A percentile compares a stretch with the other conserved stretches of the same genome.
Conservation (phyloP, 768 basidiomycete species). For the Hygrocybe coccinea region DNA sequence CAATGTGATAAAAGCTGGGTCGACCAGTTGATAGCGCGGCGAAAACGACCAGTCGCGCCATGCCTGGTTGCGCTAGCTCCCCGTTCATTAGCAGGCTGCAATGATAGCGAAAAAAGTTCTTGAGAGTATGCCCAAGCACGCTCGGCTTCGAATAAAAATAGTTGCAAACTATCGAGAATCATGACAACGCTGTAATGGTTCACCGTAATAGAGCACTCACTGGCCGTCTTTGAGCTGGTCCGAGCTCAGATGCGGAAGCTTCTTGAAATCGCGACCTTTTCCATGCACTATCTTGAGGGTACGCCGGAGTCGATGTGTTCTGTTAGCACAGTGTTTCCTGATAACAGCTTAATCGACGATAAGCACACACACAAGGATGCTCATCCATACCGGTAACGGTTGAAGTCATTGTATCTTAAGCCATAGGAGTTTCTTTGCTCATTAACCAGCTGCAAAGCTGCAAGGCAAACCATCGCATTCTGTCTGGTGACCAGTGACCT, state of each 20-base stretch:
- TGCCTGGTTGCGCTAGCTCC: slow-evolving; percentile 58
- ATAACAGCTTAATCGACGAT: neutral
- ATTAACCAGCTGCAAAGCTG: slow-evolving; percentile 80
- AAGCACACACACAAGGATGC: neutral
- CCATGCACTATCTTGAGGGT: slow-evolving; percentile 82
- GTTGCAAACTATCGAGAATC: slow-evolving; percentile 54
- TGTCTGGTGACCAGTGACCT: too few relatives aligned
- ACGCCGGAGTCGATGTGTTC: slow-evolving; percentile 83
- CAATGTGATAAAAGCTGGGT: slow-evolving; percentile 70
- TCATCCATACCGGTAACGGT: slow-evolving; percentile 66
- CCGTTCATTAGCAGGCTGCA: slow-evolving; percentile 47
- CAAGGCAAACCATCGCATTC: neutral
- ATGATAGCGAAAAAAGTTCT: slow-evolving; percentile 55
- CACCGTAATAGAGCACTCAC: slow-evolving; percentile 45
- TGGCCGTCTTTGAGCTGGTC: slow-evolving; percentile 81
- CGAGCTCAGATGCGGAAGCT: slow-evolving; percentile 57
- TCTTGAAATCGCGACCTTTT: slow-evolving; percentile 88
- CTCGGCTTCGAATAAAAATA: slow-evolving; percentile 86
- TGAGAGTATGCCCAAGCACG: slow-evolving; percentile 90
- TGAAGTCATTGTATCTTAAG: slow-evolving; percentile 82
- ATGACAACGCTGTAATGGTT: slow-evolving; percentile 7
- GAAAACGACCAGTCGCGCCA: slow-evolving; percentile 73
- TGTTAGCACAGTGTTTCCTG: slow-evolving; percentile 89
- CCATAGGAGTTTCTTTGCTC: slow-evolving; percentile 90
- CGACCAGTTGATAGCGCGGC: slow-evolving; percentile 75